A percentile compares a stretch with the other conserved stretches of the same genome.
Conservation (phyloP, 495 filamentous ascomycete genomes). For the Amphirosellinia nigrospora region DNA sequence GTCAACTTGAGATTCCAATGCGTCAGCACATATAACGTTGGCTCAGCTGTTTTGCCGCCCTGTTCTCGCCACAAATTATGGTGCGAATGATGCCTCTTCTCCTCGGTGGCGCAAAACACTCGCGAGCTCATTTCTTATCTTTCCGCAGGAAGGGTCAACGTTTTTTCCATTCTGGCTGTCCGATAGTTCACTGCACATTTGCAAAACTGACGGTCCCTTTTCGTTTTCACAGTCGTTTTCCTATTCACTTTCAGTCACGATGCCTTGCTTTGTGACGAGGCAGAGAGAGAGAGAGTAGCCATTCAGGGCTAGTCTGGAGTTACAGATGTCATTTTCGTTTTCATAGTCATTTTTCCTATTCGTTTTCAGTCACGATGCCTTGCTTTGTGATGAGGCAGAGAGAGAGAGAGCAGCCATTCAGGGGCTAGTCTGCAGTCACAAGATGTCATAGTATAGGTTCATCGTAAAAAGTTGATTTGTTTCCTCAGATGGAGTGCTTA, state of each 20-base stretch:
- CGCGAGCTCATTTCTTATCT: neutral
- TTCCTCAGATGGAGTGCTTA: too few species aligned
- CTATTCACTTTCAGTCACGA: neutral
- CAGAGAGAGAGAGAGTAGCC: neutral
- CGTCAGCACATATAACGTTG: neutral
- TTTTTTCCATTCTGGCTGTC: neutral
- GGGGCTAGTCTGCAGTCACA: too few species aligned
- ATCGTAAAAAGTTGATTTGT: too few species aligned
- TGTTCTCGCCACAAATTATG: neutral
- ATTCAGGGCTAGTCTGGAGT: neutral
- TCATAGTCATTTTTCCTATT: too few species aligned
- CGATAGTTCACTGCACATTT: neutral
- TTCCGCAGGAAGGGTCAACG: neutral
- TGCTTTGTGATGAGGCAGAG: too few species aligned
- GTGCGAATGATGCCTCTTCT: neutral
- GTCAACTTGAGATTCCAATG: neutral
- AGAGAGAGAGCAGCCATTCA: too few species aligned
- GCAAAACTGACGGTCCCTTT: neutral
- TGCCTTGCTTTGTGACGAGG: neutral
- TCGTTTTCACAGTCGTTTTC: neutral
- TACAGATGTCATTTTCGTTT: too few species aligned
- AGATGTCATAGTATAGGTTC: too few species aligned
- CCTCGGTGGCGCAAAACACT: neutral
- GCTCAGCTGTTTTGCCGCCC: neutral
- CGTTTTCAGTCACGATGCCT: too few species aligned